These are phyloP conservation scores for Fraxinus greggii DNA, from an alignment of 305 asterid genomes.

Conservation along the genomic window DNA sequence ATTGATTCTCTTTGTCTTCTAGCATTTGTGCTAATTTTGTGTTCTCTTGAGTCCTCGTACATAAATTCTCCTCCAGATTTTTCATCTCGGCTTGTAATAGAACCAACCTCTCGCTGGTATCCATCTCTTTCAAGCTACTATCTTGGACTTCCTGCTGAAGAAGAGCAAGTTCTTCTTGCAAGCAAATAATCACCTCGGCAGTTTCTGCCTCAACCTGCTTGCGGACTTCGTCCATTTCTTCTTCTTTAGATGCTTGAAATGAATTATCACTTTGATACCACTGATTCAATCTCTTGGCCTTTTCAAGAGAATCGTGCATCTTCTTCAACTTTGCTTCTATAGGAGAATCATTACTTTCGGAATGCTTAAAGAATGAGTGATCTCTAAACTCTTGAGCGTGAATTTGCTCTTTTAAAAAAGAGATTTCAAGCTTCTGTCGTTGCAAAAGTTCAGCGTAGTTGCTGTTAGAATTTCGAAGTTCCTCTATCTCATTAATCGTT, in stretches of 20 bases:
- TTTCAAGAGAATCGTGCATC: slow-evolving; percentile 88
- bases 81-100: slow-evolving; percentile 48
- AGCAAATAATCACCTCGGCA: slow-evolving; percentile 92
- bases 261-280: slow-evolving; percentile 61
- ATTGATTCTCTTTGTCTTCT: slow-evolving; percentile 54
- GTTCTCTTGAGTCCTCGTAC: slow-evolving; percentile 48
- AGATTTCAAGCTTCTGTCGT: slow-evolving; percentile 59
- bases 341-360: slow-evolving; percentile 49
- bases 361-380: slow-evolving; percentile 37
- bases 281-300: slow-evolving; percentile 69
- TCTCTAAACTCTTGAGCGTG: slow-evolving; percentile 41
- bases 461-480: slow-evolving; percentile 51
- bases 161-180: slow-evolving; percentile 83
- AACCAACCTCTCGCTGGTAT: slow-evolving; percentile 46
- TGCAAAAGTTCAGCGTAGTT: slow-evolving; percentile 45
- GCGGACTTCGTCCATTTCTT: slow-evolving; percentile 79
- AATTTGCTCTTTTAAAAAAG: slow-evolving; percentile 47
- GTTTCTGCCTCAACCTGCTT: slow-evolving; percentile 98
- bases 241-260: slow-evolving; percentile 58
- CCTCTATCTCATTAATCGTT: slow-evolving; percentile 68
- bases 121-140: slow-evolving; percentile 64
- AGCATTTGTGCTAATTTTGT: slow-evolving; percentile 45
- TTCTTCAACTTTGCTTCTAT: slow-evolving; percentile 73
- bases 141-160: slow-evolving; percentile 82
- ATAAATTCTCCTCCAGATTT: slow-evolving; percentile 46